phyloP scores from a whole-genome alignment of 164 flowering plant genomes.

The Paratinospora sagittata region DNA sequence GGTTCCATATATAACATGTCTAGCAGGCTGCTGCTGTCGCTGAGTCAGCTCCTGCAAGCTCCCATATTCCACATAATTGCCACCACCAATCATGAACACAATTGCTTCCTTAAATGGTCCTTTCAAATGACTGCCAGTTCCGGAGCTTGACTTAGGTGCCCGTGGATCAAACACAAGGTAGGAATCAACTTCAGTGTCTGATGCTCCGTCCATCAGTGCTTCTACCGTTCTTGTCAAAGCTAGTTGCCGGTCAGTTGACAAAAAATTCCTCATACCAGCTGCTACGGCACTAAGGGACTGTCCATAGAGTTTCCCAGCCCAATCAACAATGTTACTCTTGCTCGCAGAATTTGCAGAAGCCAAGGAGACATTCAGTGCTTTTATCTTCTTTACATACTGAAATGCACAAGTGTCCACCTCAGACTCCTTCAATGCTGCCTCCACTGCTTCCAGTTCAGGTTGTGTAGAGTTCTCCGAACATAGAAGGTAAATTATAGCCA shows the following conservation, averaged over 20 bases:
- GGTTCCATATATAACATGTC: conserved; percentile 83
- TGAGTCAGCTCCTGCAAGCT: conserved; percentile 82
- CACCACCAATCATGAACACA: conserved; percentile 99
- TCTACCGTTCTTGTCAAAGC: conserved; percentile 88
- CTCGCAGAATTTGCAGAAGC: conserved; percentile 87
- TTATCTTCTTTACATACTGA: conserved; percentile 92
- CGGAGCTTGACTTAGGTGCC: conserved; percentile 70
- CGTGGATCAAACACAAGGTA: conserved; percentile 86
- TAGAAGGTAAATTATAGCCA: conserved; percentile 82
- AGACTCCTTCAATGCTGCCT: conserved; percentile 77
- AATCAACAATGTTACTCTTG: conserved; percentile 87
- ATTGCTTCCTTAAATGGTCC: conserved; percentile 95
- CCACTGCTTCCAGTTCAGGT: conserved; percentile 77
- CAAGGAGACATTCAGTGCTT: conserved; percentile 73
- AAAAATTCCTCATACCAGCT: conserved; percentile 86
- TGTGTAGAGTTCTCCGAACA: conserved; percentile 62
- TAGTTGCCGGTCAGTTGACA: conserved; percentile 73
- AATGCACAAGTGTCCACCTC: conserved; percentile 90
- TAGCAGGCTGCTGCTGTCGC: conserved; percentile 74
- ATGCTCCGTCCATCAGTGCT: conserved; percentile 86
- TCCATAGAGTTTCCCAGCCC: conserved; percentile 97
- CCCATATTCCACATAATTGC: conserved; percentile 87
- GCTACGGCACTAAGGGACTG: conserved; percentile 92
- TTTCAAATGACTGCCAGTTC: conserved; percentile 52
- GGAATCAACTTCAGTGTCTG: conserved; percentile 82